These are phyloP conservation scores for Fusarium sp. DNA, from an alignment of 2,329 filamentous ascomycete species.

Conservation along the genomic window DNA sequence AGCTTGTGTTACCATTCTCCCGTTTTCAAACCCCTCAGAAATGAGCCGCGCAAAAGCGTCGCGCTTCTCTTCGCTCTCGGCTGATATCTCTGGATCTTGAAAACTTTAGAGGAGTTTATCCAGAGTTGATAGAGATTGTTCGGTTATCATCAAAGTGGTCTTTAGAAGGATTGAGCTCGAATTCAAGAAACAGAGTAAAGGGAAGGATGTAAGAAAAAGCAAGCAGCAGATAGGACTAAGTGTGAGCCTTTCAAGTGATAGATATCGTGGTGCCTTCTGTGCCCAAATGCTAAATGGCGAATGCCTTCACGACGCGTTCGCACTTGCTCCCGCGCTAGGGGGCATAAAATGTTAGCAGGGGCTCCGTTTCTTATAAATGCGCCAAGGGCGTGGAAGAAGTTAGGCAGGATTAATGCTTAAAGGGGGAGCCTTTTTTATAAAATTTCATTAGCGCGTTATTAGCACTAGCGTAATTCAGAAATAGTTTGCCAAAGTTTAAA, in stretches of 20 bases:
- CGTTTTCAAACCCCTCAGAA: not conserved
- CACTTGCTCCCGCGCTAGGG: conserved; percentile 18
- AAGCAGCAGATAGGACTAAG: not conserved
- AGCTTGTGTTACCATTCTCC: conserved; percentile 26
- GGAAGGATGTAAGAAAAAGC: not conserved
- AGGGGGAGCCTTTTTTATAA: conserved; percentile 12
- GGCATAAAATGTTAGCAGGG: not conserved
- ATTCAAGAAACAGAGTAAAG: not conserved
- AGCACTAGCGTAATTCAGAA: conserved; percentile 2
- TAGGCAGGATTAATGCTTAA: not conserved
- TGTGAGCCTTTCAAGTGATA: not conserved
- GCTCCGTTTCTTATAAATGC: conserved; percentile 1
- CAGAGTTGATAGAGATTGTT: not conserved
- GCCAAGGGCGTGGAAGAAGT: conserved; percentile 7
- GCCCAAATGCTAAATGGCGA: not conserved
- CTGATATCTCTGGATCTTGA: not conserved
- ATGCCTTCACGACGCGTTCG: conserved; percentile 26
- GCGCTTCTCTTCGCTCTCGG: conserved; percentile 8
- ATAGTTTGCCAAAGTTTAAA: no score
- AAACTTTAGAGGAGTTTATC: conserved; percentile 21
- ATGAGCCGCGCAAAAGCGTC: conserved; percentile 10
- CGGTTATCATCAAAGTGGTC: conserved; percentile 1
- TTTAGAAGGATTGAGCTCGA: not conserved
- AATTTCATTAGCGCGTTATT: conserved; percentile 16
- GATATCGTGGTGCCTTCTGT: conserved; percentile 3